phyloP scores from a whole-genome alignment of 75 land plant species.

The Pinus tabuliformis region DNA sequence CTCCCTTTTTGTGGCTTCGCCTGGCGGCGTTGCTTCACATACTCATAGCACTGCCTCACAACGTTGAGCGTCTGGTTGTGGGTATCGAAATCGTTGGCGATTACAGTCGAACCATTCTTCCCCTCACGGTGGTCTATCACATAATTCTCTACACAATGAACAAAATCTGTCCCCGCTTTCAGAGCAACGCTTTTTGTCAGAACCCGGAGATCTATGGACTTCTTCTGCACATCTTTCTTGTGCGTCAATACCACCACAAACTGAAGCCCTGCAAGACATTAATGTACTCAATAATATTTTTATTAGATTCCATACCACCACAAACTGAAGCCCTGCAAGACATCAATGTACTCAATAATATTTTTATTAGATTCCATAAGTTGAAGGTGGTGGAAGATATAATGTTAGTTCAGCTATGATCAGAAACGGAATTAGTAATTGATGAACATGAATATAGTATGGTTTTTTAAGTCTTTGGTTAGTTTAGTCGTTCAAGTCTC shows the following conservation, averaged over 20 bases:
- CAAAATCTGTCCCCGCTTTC: not conserved
- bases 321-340: not conserved
- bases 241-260: constrained; percentile 11
- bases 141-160: constrained; percentile 5
- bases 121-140: not conserved
- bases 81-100: not conserved
- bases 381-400: not conserved
- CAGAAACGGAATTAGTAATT: not conserved
- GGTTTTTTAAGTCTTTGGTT: too few species aligned
- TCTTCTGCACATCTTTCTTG: not conserved
- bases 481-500: not conserved
- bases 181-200: not conserved
- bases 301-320: not conserved
- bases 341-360: not conserved
- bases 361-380: not conserved
- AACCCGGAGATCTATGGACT: not conserved
- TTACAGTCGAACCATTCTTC: not conserved
- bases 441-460: too few species aligned
- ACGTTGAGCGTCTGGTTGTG: constrained; percentile 3
- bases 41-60: constrained; percentile 5
- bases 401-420: not conserved
- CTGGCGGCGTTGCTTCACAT: not conserved
- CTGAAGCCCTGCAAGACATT: constrained; percentile 5
- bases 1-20: too few species aligned
- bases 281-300: too few species aligned